Conservation (phyloP, 306 rosid species). For the Trichosanthes cucumerina region DNA sequence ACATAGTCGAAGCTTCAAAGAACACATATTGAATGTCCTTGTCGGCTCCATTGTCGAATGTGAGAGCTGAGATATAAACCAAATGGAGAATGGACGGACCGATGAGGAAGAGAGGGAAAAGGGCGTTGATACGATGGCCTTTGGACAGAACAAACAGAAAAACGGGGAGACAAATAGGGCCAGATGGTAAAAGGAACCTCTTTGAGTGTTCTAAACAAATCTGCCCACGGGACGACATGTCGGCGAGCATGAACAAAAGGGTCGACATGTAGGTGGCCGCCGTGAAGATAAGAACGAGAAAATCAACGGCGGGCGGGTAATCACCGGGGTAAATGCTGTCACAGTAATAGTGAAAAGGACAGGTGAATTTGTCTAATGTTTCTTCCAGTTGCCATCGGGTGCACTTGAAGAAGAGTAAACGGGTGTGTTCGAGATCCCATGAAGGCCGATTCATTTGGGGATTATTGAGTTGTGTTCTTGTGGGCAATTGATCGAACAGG, state of each 20-base stretch:
- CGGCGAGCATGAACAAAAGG: conserved; percentile 37
- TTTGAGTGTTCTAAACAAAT: conserved; percentile 8
- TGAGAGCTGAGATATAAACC: conserved; percentile 58
- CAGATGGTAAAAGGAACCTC: conserved; percentile 53
- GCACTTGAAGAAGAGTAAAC: conserved; percentile 65
- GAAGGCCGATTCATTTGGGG: conserved; percentile 36
- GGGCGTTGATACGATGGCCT: conserved; percentile 55
- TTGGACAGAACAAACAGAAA: conserved; percentile 59
- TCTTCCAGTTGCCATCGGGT: conserved; percentile 90
- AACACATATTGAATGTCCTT: conserved; percentile 51
- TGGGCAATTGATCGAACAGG: background rate
- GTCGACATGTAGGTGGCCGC: conserved; percentile 49
- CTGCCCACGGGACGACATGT: conserved; percentile 25
- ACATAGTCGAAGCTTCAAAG: conserved; percentile 63
- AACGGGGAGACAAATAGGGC: conserved; percentile 71
- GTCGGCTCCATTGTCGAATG: conserved; percentile 37
- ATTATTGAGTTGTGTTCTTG: background rate
- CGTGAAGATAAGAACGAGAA: conserved; percentile 39
- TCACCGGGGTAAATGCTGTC: conserved; percentile 58
- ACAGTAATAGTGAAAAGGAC: conserved; percentile 86
- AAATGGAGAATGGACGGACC: conserved; percentile 82
- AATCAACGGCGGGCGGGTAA: conserved; percentile 45
- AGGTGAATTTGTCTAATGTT: conserved; percentile 51
- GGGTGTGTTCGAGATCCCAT: conserved; percentile 31
- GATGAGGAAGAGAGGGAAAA: conserved; percentile 46